Evolutionary conservation across 2,329 filamentous ascomycete genomes (phyloP), one percentile per base, ranked within the genome.

Genomic region (Delphinella strobiligena): DNA sequence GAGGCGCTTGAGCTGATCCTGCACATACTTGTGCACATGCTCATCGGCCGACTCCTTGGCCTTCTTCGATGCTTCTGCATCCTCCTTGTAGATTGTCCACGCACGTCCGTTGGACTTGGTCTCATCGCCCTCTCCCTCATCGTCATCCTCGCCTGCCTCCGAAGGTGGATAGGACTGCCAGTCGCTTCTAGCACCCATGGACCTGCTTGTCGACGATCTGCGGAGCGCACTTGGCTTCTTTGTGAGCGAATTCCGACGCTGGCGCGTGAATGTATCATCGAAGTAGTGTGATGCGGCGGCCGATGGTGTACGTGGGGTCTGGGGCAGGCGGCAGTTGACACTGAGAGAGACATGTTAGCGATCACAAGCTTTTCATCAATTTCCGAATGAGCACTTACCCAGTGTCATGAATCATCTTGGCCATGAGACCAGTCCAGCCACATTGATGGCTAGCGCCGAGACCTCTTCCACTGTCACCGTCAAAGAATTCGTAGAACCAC

Each of bases 401-500:
- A 50, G 89, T 95, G 55, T 96, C 91, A 52, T 96, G 89, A 44
- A 96, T 96, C 76, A 96, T 83, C 62, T 93, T 88, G 18, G 89
- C 89, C 58, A 96, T 87, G 49, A 96, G 63, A 17, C 89, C 89
- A 29, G 89, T 95, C 89, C 91, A 96, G 36, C 89, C 89, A 55
- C 86, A 94, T 61, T 96, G 91, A 61, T 96, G 91, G 35, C 80
- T 89, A 29, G 89, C 86, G 42, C 89, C 89, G 1, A 96, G 72
- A 12, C 91, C 89, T 49, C 87, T 81, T 11, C 89, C 89, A 37
- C 71, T 80, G 58, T 96, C 88, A 30, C 87, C 89, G 55, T 96
- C 89, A 56, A 96, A 96, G 69, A 93, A 96, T 60, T 96, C 89
- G 57, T 93, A 82, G 71, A 93, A 96, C 84, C 86, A 95, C 52